A percentile compares a stretch with the other conserved stretches of the same genome.
Conservation (phyloP, 2,329 filamentous ascomycete genomes). For the Aureobasidium melanogenum region DNA sequence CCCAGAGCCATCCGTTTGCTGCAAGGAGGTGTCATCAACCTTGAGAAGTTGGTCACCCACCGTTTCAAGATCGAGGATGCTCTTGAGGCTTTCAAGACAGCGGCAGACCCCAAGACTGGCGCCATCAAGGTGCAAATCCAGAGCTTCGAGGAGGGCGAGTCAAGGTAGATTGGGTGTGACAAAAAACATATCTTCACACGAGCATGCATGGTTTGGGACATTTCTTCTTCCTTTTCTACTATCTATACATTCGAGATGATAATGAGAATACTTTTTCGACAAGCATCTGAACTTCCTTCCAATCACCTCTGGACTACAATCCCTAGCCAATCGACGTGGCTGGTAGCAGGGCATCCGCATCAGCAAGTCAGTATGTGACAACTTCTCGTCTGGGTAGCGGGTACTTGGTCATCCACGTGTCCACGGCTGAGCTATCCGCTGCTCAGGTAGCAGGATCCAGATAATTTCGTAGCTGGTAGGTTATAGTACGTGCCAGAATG, state of each 20-base stretch:
- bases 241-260: conserved; percentile 8
- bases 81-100: conserved; percentile 80
- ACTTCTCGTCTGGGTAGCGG: not conserved
- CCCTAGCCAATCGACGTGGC: too few relatives aligned
- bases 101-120: conserved; percentile 77
- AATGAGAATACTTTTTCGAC: not conserved
- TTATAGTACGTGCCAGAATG: too few relatives aligned
- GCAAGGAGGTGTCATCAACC: conserved; percentile 72
- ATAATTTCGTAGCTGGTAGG: too few relatives aligned
- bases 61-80: conserved; percentile 79
- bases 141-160: conserved; percentile 41
- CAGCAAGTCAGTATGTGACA: too few relatives aligned
- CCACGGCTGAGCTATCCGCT: too few relatives aligned
- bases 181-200: not conserved
- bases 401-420: too few relatives aligned
- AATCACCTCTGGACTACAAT: too few relatives aligned
- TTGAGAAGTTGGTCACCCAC: conserved; percentile 80
- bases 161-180: not conserved
- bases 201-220: not conserved
- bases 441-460: too few relatives aligned
- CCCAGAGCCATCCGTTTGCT: conserved; percentile 83
- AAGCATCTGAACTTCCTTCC: not conserved
- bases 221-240: not conserved
- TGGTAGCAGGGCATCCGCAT: too few relatives aligned
- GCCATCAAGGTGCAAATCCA: conserved; percentile 98